These are phyloP conservation scores for Iberis pinnata DNA, from an alignment of 345 rosid species.

Conservation along the genomic window DNA sequence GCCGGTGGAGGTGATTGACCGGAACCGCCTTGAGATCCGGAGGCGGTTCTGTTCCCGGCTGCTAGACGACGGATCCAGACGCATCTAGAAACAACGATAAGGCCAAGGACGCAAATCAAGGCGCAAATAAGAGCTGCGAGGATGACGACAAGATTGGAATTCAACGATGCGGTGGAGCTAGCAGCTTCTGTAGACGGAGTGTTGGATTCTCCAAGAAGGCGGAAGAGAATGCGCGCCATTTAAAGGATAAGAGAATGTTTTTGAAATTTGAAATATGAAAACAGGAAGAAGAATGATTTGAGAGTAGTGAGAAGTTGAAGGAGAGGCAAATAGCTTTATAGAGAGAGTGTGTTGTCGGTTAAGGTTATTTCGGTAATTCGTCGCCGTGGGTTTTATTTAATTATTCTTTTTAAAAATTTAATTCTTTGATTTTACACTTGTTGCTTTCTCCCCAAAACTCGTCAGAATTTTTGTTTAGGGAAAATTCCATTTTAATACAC, in stretches of 20 bases:
- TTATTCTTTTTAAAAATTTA: no score
- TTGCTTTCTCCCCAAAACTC: no score
- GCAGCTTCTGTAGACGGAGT: conserved; percentile 20
- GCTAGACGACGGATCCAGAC: conserved; percentile 83
- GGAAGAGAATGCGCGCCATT: conserved; percentile 62
- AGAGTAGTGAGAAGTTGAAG: conserved; percentile 6
- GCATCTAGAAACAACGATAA: conserved; percentile 77
- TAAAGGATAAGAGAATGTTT: conserved; percentile 18
- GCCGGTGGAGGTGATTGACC: conserved; percentile 22
- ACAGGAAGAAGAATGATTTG: neutral
- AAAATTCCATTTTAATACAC: no score
- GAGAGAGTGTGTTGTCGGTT: no score
- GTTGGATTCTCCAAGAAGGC: conserved; percentile 24
- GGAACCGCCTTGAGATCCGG: conserved; percentile 8
- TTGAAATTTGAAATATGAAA: neutral
- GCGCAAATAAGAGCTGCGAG: conserved; percentile 92
- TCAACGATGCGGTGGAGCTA: conserved; percentile 34
- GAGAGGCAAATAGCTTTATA: no score
- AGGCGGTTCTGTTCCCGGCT: conserved; percentile 26
- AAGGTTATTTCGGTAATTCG: no score
- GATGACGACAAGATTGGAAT: conserved; percentile 79
- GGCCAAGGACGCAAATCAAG: conserved; percentile 84
- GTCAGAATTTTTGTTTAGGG: no score
- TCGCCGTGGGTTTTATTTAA: no score
- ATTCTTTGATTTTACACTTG: no score